Percentiles rank a stretch among this genome's conserved stretches.
Conservation (phyloP, 75 land plant genomes). For the Sequoiadendron giganteum region DNA sequence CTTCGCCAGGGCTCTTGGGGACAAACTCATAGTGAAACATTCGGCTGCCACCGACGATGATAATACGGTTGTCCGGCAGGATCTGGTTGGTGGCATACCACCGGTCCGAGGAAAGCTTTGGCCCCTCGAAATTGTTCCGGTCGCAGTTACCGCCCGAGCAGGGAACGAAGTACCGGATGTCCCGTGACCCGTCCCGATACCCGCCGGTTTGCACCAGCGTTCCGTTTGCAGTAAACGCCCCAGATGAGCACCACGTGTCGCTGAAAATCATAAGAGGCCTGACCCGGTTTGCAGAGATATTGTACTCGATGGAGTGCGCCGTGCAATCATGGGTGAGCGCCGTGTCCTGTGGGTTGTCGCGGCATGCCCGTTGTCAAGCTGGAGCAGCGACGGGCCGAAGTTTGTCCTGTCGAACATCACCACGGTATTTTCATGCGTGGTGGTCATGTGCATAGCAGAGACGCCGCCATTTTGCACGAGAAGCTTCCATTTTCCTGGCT, state of each 20-base stretch:
- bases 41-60: too few species aligned
- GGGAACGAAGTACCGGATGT: constrained; percentile 36
- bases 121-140: constrained; percentile 35
- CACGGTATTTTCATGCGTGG: constrained; percentile 51
- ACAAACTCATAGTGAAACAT: too few species aligned
- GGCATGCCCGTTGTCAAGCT: constrained; percentile 42
- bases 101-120: constrained; percentile 13
- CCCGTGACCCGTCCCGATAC: constrained; percentile 36
- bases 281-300: too few species aligned
- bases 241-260: constrained; percentile 69
- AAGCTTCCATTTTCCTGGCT: constrained; percentile 52
- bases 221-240: constrained; percentile 54
- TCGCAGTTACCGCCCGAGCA: constrained; percentile 31
- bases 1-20: too few species aligned
- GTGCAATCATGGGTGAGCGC: constrained; percentile 57
- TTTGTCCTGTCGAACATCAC: constrained; percentile 74
- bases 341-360: constrained; percentile 31
- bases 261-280: too few species aligned
- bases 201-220: constrained; percentile 79
- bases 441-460: constrained; percentile 74
- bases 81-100: constrained; percentile 24
- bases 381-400: constrained; percentile 58
- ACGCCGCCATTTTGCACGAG: constrained; percentile 60
- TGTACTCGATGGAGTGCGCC: neutral
- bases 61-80: too few species aligned